Evolutionary conservation across 768 basidiomycete genomes (phyloP).

Genomic region (Bullera alba): DNA sequence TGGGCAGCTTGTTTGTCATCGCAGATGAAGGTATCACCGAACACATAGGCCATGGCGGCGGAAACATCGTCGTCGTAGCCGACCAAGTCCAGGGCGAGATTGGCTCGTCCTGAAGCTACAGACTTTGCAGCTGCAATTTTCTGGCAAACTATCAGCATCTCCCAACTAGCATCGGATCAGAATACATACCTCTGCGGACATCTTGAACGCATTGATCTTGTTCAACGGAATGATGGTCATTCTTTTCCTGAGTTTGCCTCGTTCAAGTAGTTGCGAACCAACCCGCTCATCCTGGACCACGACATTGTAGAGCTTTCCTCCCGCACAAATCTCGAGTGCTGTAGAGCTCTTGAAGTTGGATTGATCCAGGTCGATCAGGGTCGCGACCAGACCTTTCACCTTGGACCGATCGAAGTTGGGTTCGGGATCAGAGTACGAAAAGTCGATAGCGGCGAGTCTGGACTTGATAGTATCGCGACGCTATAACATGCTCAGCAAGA

Average conservation of each 20-base stretch:
- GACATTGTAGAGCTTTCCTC: conserved; percentile 82
- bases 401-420: conserved; percentile 73
- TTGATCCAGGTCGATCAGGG: conserved; percentile 68
- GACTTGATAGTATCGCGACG: conserved; percentile 53
- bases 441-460: conserved; percentile 65
- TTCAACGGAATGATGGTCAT: conserved; percentile 91
- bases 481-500: conserved; percentile 19
- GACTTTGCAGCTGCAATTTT: conserved; percentile 67
- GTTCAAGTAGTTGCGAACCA: conserved; percentile 74
- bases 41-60: conserved; percentile 86
- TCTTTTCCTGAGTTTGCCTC: conserved; percentile 70
- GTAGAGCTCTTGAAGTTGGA: conserved; percentile 71
- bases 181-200: conserved; percentile 51
- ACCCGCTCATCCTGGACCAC: conserved; percentile 86
- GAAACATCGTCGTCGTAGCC: conserved; percentile 72
- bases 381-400: conserved; percentile 87
- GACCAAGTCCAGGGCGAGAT: conserved; percentile 80
- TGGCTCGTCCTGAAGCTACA: conserved; percentile 71
- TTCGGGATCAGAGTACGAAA: conserved; percentile 70
- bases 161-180: background rate
- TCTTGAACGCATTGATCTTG: conserved; percentile 67
- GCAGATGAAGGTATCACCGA: conserved; percentile 86
- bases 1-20: conserved; percentile 81
- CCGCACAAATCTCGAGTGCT: conserved; percentile 87
- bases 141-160: conserved; percentile 48